Conservation (phyloP, 2,329 filamentous ascomycete species). For the Dendryphion nanum region DNA sequence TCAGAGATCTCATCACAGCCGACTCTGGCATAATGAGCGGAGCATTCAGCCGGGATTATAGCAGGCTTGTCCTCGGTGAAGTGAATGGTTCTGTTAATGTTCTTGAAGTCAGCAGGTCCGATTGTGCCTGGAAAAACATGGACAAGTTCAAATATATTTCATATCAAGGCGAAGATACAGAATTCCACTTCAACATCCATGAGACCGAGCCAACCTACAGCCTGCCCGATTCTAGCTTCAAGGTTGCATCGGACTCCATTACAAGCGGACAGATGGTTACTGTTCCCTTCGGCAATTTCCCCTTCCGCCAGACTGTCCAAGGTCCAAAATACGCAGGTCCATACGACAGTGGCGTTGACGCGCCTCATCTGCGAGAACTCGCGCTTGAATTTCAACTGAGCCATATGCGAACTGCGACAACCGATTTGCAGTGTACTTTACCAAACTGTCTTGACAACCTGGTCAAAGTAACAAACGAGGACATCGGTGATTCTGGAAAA, state of each 20-base stretch:
- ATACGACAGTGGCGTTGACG: constrained; percentile 26
- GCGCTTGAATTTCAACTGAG: constrained; percentile 33
- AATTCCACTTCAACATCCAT: constrained; percentile 9
- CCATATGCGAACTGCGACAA: constrained; percentile 13
- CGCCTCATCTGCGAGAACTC: constrained; percentile 22
- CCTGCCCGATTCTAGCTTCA: background rate
- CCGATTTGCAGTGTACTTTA: constrained; percentile 22
- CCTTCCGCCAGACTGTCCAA: constrained; percentile 46
- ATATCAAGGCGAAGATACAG: constrained; percentile 12
- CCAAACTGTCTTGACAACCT: constrained; percentile 29
- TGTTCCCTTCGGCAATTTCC: constrained; percentile 42
- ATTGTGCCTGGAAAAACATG: constrained; percentile 25
- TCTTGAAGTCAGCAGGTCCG: constrained; percentile 44
- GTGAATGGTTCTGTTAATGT: constrained; percentile 55
- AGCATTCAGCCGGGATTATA: constrained; percentile 55
- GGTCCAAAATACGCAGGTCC: constrained; percentile 44
- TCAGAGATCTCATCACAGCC: constrained; percentile 51
- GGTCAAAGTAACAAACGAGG: constrained; percentile 34
- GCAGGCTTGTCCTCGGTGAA: constrained; percentile 58
- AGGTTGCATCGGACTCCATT: constrained; percentile 18
- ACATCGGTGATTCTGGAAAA: constrained; percentile 40
- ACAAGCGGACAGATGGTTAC: constrained; percentile 32
- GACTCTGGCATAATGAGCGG: constrained; percentile 58
- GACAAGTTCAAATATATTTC: constrained; percentile 28
- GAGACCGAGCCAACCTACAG: no score